Conservation (phyloP, 305 asterid species). For the Petunia hybrid region DNA sequence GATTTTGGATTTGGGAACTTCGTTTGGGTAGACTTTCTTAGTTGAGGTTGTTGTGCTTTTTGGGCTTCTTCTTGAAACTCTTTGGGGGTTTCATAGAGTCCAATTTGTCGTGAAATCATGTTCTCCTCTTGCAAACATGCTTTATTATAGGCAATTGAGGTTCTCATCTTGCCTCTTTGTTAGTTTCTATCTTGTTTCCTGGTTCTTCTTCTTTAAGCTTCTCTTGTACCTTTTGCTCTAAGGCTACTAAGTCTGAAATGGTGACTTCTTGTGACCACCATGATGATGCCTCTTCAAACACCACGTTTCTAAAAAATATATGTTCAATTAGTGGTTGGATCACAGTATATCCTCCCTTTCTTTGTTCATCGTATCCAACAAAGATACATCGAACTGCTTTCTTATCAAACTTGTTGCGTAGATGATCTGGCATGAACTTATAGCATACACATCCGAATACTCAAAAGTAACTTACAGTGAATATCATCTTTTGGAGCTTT, state of each 20-base stretch:
- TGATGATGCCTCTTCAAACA: no score
- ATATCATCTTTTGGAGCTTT: no score
- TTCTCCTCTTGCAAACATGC: background rate
- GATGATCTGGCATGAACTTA: background rate
- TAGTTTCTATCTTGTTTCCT: background rate
- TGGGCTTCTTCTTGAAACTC: background rate
- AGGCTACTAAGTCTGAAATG: no score
- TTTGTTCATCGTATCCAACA: background rate
- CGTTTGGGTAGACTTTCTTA: background rate
- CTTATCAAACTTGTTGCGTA: background rate
- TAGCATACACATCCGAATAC: background rate
- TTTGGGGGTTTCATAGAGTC: background rate
- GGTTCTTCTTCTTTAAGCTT: background rate
- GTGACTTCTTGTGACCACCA: no score
- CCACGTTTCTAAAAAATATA: no score
- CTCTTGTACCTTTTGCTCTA: background rate
- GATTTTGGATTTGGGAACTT: background rate
- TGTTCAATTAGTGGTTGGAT: background rate
- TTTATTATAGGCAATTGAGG: background rate
- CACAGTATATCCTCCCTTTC: background rate
- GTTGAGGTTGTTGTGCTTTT: background rate
- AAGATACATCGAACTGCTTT: background rate
- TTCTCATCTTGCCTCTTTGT: background rate
- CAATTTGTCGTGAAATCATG: background rate
- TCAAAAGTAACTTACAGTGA: no score